Evolutionary conservation across 2,329 filamentous ascomycete species (phyloP).

Genomic region (Macrophomina phaseolina): DNA sequence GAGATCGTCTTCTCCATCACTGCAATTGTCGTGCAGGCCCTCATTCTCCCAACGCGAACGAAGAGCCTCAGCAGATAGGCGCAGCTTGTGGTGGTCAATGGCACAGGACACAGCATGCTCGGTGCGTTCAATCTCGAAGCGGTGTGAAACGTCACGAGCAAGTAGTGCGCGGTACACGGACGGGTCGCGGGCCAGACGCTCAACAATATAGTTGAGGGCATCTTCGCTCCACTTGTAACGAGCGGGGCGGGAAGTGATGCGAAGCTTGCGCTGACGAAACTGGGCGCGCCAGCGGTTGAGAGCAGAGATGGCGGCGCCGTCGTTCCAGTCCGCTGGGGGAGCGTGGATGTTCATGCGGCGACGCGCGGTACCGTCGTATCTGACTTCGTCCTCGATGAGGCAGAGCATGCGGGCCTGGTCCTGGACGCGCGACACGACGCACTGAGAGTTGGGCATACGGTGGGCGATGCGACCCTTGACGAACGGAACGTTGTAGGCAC

Average conservation of each 20-base stretch:
- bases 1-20: background rate
- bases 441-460: background rate
- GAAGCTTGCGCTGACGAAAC: constrained; percentile 21
- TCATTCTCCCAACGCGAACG: background rate
- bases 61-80: background rate
- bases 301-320: background rate
- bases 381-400: constrained; percentile 12
- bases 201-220: background rate
- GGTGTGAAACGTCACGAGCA: background rate
- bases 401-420: constrained; percentile 18
- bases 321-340: constrained; percentile 9
- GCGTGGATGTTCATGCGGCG: constrained; percentile 24
- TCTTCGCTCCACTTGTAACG: background rate
- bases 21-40: background rate
- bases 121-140: background rate
- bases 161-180: background rate
- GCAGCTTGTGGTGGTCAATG: constrained; percentile 21
- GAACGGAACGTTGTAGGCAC: background rate
- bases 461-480: background rate
- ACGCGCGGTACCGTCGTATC: background rate
- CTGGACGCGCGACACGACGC: background rate
- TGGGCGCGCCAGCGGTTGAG: constrained; percentile 24
- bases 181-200: background rate
- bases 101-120: constrained; percentile 15
- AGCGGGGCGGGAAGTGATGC: background rate